Conservation (phyloP, 2,329 filamentous ascomycete species). For the Pseudocercospora musae region DNA sequence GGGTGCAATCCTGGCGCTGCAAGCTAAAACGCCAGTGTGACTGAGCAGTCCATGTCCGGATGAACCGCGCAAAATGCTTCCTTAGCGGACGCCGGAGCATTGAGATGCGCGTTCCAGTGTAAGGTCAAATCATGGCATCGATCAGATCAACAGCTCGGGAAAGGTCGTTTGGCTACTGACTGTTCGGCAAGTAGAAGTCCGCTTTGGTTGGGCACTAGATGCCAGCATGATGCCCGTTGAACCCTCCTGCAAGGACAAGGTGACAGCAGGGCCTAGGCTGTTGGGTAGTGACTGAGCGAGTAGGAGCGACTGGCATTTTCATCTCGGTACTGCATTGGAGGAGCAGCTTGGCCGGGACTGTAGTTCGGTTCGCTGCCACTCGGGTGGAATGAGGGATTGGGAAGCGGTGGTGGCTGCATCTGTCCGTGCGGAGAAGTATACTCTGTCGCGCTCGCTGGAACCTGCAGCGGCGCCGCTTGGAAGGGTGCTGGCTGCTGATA, state of each 20-base stretch:
- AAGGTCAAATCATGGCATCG: background rate
- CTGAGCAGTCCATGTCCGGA: background rate
- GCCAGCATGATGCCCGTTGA: conserved; percentile 2
- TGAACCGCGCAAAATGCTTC: background rate
- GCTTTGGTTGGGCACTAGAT: conserved; percentile 12
- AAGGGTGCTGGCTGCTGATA: conserved; percentile 19
- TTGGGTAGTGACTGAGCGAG: conserved; percentile 26
- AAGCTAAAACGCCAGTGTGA: background rate
- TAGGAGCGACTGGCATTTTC: conserved; percentile 24
- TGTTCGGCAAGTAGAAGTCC: conserved; percentile 2
- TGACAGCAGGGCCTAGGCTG: conserved; percentile 15
- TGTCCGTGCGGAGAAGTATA: conserved; percentile 26
- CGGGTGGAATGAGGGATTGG: conserved; percentile 23
- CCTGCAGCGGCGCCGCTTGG: conserved; percentile 26
- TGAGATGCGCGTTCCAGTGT: background rate
- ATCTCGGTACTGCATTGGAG: conserved; percentile 26
- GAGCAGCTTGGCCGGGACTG: conserved; percentile 16
- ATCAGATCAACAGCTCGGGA: conserved; percentile 6
- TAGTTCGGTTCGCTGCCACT: conserved; percentile 23
- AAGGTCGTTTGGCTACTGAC: conserved; percentile 5
- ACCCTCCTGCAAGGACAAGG: background rate
- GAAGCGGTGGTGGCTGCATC: conserved; percentile 28
- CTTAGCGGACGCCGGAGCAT: background rate
- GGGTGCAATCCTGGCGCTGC: background rate
- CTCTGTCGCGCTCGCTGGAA: conserved; percentile 17